These are phyloP conservation scores for Camellia japonica DNA, from an alignment of 148 eudicot species.

Conservation along the genomic window DNA sequence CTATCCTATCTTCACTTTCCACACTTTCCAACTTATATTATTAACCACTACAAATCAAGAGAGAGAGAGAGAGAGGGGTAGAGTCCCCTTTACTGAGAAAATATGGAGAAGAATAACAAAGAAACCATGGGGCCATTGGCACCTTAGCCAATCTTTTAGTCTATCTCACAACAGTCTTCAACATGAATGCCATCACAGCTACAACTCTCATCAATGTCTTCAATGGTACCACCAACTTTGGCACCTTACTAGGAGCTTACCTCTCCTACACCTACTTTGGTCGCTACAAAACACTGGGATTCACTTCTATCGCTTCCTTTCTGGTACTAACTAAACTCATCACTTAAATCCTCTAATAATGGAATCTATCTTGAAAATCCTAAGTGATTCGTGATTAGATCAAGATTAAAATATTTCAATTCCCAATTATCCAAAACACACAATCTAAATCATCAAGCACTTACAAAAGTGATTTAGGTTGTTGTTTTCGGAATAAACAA, in stretches of 20 bases:
- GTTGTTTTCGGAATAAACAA: too few relatives aligned
- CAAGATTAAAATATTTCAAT: too few relatives aligned
- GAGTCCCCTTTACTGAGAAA: conserved; percentile 3
- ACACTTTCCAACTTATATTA: background rate
- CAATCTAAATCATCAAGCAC: conserved; percentile 19
- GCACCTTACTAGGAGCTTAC: conserved; percentile 72
- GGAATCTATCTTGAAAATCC: too few relatives aligned
- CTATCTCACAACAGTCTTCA: conserved; percentile 66
- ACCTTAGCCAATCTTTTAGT: conserved; percentile 58
- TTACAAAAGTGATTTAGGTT: too few relatives aligned
- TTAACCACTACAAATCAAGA: too few relatives aligned
- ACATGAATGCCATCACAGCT: conserved; percentile 64
- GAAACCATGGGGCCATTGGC: conserved; percentile 56
- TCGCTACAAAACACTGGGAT: conserved; percentile 69
- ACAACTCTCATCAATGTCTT: conserved; percentile 59
- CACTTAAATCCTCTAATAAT: background rate
- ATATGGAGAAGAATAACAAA: conserved; percentile 22
- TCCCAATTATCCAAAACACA: too few relatives aligned
- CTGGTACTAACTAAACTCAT: conserved; percentile 34
- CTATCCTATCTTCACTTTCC: background rate
- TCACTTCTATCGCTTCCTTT: conserved; percentile 56
- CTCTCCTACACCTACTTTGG: conserved; percentile 72
- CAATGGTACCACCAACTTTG: conserved; percentile 74
- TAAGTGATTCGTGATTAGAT: too few relatives aligned
- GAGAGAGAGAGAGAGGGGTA: background rate